A percentile compares a stretch with the other conserved stretches of the same genome.
These are phyloP conservation scores for Fusarium liriodendri DNA, from an alignment of 2,329 filamentous ascomycete genomes.

Conservation along the genomic window DNA sequence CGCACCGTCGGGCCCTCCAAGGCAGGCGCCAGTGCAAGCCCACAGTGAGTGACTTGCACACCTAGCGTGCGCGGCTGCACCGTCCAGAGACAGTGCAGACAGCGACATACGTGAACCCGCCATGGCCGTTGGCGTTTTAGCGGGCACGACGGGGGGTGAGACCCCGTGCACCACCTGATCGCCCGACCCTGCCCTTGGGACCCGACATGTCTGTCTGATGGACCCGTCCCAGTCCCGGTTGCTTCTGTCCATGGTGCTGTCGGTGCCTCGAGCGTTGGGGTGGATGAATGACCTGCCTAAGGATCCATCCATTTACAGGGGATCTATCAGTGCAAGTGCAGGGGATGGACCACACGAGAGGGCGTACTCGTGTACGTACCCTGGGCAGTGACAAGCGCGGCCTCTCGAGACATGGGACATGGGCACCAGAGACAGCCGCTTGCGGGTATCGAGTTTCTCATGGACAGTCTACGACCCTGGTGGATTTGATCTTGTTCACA, in stretches of 20 bases:
- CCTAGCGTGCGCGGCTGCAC: slow-evolving; percentile 16
- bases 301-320: slow-evolving; percentile 5
- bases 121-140: slow-evolving; percentile 24
- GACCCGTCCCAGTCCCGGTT: not conserved
- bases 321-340: not conserved
- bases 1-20: not conserved
- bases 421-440: slow-evolving; percentile 1
- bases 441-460: slow-evolving; percentile 13
- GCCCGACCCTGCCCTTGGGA: slow-evolving; percentile 8
- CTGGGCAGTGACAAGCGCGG: not conserved
- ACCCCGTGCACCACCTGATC: slow-evolving; percentile 33
- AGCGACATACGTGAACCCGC: slow-evolving; percentile 26
- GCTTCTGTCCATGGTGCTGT: not conserved
- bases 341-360: not conserved
- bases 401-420: not conserved
- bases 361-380: not conserved
- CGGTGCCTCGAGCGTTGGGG: slow-evolving; percentile 15
- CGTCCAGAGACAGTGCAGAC: slow-evolving; percentile 27
- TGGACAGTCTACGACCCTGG: not conserved
- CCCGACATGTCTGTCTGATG: not conserved
- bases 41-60: not conserved
- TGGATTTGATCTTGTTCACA: not conserved
- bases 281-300: not conserved
- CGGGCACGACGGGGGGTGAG: slow-evolving; percentile 9
- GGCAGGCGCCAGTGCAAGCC: not conserved